These are phyloP conservation scores for Pseudotulostoma volvatum DNA, from an alignment of 495 filamentous ascomycete species.

Conservation along the genomic window DNA sequence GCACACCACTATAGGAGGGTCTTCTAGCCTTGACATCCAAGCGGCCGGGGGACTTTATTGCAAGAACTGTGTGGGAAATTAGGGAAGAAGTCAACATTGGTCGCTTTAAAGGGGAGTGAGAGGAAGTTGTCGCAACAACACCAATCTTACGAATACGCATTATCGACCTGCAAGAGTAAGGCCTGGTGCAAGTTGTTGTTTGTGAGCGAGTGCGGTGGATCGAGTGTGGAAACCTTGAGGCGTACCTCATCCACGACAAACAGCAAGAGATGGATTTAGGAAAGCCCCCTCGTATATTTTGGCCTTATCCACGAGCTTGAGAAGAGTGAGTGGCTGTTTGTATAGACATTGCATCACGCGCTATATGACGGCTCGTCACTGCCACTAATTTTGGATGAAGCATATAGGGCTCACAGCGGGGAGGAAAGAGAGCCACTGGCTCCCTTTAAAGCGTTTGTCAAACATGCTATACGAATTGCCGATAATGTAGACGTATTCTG, in stretches of 20 bases:
- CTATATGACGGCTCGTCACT: slow-evolving; percentile 44
- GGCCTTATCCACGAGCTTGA: background rate
- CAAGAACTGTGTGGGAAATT: slow-evolving; percentile 15
- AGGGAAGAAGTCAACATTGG: slow-evolving; percentile 12
- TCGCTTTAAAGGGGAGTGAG: slow-evolving; percentile 27
- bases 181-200: slow-evolving; percentile 28
- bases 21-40: slow-evolving; percentile 27
- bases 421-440: background rate
- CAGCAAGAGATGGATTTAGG: background rate
- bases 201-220: slow-evolving; percentile 19
- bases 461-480: background rate
- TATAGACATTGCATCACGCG: slow-evolving; percentile 39
- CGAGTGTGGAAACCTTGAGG: background rate
- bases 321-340: slow-evolving; percentile 13
- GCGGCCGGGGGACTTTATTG: slow-evolving; percentile 22
- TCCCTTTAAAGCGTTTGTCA: background rate
- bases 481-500: slow-evolving; percentile 10
- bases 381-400: slow-evolving; percentile 27
- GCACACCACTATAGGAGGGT: slow-evolving; percentile 35
- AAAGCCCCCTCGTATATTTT: background rate
- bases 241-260: background rate
- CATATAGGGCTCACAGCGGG: slow-evolving; percentile 15
- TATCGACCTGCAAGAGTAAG: slow-evolving; percentile 9
- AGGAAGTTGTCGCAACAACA: slow-evolving; percentile 11
- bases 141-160: slow-evolving; percentile 23